A percentile compares a stretch with the other conserved stretches of the same genome.
These are phyloP conservation scores for Penicillium daleae DNA, from an alignment of 495 filamentous ascomycete genomes.

Conservation along the genomic window DNA sequence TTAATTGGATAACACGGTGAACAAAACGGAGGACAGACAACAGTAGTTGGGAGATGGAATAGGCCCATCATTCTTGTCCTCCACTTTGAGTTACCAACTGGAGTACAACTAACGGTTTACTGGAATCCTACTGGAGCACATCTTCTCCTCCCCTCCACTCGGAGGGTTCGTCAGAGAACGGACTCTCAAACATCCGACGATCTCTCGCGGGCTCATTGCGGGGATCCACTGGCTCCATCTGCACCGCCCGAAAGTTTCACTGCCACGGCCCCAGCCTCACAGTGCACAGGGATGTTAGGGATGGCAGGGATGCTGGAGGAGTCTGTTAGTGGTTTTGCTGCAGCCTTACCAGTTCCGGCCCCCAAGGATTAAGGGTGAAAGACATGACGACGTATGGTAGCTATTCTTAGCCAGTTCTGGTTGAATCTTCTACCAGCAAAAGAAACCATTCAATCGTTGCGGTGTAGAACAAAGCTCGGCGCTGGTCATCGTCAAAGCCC, in stretches of 20 bases:
- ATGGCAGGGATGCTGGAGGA: background rate
- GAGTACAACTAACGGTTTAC: background rate
- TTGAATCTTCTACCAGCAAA: background rate
- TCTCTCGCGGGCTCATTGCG: constrained; percentile 18
- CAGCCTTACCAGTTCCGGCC: background rate
- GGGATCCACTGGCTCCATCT: constrained; percentile 23
- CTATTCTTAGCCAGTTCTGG: constrained; percentile 5
- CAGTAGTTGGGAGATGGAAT: no score
- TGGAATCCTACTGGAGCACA: constrained; percentile 1
- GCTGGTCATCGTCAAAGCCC: background rate
- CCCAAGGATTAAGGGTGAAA: background rate
- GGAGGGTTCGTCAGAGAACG: constrained; percentile 22
- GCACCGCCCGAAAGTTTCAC: constrained; percentile 33
- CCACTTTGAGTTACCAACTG: constrained; percentile 1
- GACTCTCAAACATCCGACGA: constrained; percentile 24
- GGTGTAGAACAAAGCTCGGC: background rate
- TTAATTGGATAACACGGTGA: background rate
- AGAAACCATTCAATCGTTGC: background rate
- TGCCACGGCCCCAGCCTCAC: constrained; percentile 36
- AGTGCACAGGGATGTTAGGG: constrained; percentile 2
- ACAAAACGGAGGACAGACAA: background rate
- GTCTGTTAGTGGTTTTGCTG: background rate
- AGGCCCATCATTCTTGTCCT: constrained; percentile 7
- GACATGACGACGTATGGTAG: background rate
- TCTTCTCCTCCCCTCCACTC: background rate